These are phyloP conservation scores for Penicillium salamii DNA, from an alignment of 495 filamentous ascomycete genomes.

Conservation along the genomic window DNA sequence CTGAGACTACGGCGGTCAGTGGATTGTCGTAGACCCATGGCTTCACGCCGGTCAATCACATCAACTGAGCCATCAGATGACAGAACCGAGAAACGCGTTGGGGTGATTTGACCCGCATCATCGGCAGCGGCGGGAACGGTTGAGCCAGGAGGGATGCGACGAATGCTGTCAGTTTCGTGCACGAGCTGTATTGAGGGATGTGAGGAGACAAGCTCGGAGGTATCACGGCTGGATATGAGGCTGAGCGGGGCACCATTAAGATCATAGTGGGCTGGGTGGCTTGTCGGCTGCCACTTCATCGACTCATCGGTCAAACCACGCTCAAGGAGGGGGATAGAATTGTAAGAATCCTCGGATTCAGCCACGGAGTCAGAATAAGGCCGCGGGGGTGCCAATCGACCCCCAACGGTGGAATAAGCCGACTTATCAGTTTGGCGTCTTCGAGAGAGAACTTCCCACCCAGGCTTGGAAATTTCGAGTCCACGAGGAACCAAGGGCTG, in stretches of 20 bases:
- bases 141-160: slow-evolving; percentile 45
- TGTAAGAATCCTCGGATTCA: slow-evolving; percentile 68
- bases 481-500: background rate
- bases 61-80: slow-evolving; percentile 81
- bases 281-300: slow-evolving; percentile 38
- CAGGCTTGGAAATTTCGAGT: slow-evolving; percentile 3
- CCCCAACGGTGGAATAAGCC: slow-evolving; percentile 29
- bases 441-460: slow-evolving; percentile 15
- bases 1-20: slow-evolving; percentile 31
- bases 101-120: slow-evolving; percentile 11
- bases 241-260: slow-evolving; percentile 19
- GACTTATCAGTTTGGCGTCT: slow-evolving; percentile 30
- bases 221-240: slow-evolving; percentile 26
- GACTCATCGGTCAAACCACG: slow-evolving; percentile 62
- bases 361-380: slow-evolving; percentile 42
- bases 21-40: slow-evolving; percentile 34
- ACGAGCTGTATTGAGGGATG: slow-evolving; percentile 53
- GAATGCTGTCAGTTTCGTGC: slow-evolving; percentile 57
- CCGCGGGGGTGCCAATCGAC: slow-evolving; percentile 28
- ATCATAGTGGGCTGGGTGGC: slow-evolving; percentile 3
- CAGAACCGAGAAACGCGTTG: slow-evolving; percentile 58
- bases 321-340: slow-evolving; percentile 73
- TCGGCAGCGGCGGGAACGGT: slow-evolving; percentile 33
- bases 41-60: slow-evolving; percentile 49
- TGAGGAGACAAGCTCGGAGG: slow-evolving; percentile 38